A percentile compares a stretch with the other conserved stretches of the same genome.
Conservation (phyloP, 2,329 filamentous ascomycete species). For the Thielaviopsis musarum region DNA sequence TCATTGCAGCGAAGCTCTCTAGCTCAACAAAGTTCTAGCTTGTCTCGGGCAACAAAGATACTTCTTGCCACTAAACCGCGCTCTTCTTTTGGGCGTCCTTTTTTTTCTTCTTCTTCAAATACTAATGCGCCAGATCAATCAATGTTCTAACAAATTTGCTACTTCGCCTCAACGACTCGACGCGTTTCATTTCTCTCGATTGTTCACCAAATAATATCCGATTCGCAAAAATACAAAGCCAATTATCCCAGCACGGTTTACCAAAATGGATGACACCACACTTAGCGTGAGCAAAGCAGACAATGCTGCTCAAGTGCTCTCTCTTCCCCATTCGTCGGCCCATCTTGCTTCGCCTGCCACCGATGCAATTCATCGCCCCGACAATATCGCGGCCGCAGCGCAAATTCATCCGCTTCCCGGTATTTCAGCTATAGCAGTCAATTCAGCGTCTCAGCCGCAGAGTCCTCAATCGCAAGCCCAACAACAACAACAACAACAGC, state of each 20-base stretch:
- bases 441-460: background rate
- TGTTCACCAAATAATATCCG: background rate
- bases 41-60: too few relatives aligned
- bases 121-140: too few relatives aligned
- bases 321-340: background rate
- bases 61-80: too few relatives aligned
- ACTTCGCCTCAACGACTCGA: too few relatives aligned
- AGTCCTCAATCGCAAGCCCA: background rate
- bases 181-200: background rate
- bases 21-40: too few relatives aligned
- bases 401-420: background rate
- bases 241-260: background rate
- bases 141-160: too few relatives aligned
- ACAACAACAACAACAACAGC: constrained; percentile 2
- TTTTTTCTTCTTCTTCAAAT: too few relatives aligned
- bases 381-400: background rate
- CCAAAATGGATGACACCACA: background rate
- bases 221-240: background rate
- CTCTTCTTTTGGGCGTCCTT: too few relatives aligned
- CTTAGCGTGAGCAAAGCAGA: background rate
- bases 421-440: background rate
- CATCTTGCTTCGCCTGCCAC: background rate
- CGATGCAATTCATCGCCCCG: background rate
- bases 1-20: too few relatives aligned
- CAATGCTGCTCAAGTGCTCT: background rate